Evolutionary conservation across 2,329 filamentous ascomycete species (phyloP), one percentile per base, ranked within the genome.

Genomic region (Uncinocarpus reesii): DNA sequence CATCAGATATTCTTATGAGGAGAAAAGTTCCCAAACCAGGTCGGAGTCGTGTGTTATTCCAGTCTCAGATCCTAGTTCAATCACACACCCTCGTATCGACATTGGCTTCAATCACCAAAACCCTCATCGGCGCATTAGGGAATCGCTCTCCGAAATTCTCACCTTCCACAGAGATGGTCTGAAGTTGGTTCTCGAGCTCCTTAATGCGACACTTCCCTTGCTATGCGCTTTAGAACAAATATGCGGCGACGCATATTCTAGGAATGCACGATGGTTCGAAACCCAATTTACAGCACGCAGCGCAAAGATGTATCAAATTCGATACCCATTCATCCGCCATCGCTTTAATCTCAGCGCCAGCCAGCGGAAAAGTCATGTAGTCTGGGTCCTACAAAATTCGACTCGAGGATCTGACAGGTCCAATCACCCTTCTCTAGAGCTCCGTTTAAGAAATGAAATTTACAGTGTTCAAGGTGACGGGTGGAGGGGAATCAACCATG

Each of bases 61-160:
- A 4, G 23, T 11, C 1, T 24, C 10, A 50, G 29, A 32, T 21
- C 38, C 8, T n/a, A 20, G n/a, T 34, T 38, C 28, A 23, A 38
- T 40, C 16, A 26, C 40, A 4, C 35, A 13, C 15, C 47, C 52
- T 44, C 57, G 51, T 8, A 51, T 68, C 35, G 57, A 57, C 18
- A 62, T 70, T 34, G 56, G 53, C 13, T 66, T 70, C 48, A 57
- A 63, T 50, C 51, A 50, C 26, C 54, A 57, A 20, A 69, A 63
- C 42, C 66, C 65, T 36, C 66, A 69, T 55, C 63, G 65, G 36
- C 64, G 66, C 23, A 65, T 70, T 41, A 63, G 62, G 52, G 62
- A 64, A 42, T 55, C 66, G n/a, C 56, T 70, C 10, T 60, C 62
- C 1, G 57, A 61, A 42, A 61, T 58, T 38, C 53, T 69, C 38